Base-by-base conservation (phyloP, 768 basidiomycete species). In the Antrodiella citrinella region DNA sequence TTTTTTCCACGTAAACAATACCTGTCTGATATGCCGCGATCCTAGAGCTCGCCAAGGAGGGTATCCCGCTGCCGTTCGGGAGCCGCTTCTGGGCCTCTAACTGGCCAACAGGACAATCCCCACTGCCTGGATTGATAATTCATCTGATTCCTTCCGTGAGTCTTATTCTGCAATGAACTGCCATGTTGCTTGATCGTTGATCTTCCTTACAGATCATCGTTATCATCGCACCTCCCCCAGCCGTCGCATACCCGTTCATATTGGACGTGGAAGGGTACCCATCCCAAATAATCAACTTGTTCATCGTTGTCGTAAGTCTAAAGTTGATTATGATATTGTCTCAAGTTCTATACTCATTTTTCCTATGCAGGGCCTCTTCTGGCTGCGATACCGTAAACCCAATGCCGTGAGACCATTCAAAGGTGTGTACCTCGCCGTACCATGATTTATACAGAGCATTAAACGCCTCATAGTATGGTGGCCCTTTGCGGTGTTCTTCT, bases 41-140 rank as follows among this genome's bases (percentile, higher is more conserved):
- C 46, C 50, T 45, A 61, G 60, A 81, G 47, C 72, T 82, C 3
- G 80, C 80, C 3, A 82, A 82, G 52, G 80, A 80, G 57, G 80
- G 80, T 1, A 65, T 81, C n/a, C 79, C 78, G 10, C 68, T 81
- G 0, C 78, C 79, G 0, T 79, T 79, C 47, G 77, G 77, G 2
- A 80, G 76, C 54, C 69, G 61, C 21, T 77, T 81, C 56, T 80
- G 78, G 79, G 80, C 80, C 1, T 77, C 76, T 0, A 81, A 80
- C 57, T 79, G 77, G 78, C 78, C 78, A 1, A 76, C 74, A 1
- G 76, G 78, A 4, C 74, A 74, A 53, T 75, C 80, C 0, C 80
- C 80, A 0, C 58, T 80, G 21, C 77, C 78, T 0, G 80, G 77
- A 0, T 68, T 81, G 2, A 72, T 80, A 45, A 68, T 82, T 4